Base-by-base conservation (phyloP, 2,329 filamentous ascomycete genomes). In the Venturia pyrina region DNA sequence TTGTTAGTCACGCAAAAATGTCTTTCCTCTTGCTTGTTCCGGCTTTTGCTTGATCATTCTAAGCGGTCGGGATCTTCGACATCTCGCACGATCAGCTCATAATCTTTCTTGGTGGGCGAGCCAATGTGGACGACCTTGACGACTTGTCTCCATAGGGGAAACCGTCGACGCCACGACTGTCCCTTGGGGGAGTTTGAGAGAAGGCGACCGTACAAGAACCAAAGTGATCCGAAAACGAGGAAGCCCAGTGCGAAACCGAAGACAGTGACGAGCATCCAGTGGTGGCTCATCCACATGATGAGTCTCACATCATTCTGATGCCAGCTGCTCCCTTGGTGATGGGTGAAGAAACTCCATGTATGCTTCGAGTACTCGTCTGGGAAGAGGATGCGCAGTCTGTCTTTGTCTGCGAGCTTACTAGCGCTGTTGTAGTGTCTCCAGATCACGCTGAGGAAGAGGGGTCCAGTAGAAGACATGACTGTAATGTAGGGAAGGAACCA, bases 391-490 rank as follows among this genome's bases (percentile, higher is more conserved):
- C 88, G 80, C 6, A 91, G 82, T 41, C 86, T 80, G n/a, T 80
- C 82, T 71, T 72, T 75, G 37, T 80, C 78, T 56, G 75, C 79
- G 19, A 76, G 68, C 13, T 76, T 81, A 56, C 78, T 78, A 21
- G 79, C 77, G 43, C 82, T 80, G 74, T 86, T 85, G 75, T 89
- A 92, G 74, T 90, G 85, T 72, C 89, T 86, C 87, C 89, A 89
- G 67, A 90, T 83, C 50, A 92, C 83, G 66, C 86, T 90, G 59
- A 93, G 77, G 78, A 91, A 93, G 40, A 93, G 78, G 0, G 89
- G 89, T 0, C 89, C 89, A 0, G 90, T 90, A 11, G 85, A 87
- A 60, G 88, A 87, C 90, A 93, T 93, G 71, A 93, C 88, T 32
- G 88, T 90, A 71, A 90, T 88, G 75, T 93, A 91, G 19, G 87